Evolutionary conservation across 768 basidiomycete genomes (phyloP).

Genomic region (Lentinula detonsa): DNA sequence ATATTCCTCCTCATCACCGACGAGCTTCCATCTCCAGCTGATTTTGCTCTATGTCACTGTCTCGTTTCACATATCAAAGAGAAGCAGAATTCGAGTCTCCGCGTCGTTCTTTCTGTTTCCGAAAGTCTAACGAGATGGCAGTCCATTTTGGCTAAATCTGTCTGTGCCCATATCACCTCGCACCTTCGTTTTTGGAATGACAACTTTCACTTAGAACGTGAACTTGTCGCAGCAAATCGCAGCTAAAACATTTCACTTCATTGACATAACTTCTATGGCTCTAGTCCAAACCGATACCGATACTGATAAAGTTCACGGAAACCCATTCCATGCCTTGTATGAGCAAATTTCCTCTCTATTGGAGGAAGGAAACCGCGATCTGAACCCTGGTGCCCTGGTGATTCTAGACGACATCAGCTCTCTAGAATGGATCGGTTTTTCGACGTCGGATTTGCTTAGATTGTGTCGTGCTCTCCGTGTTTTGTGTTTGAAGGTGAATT

Average conservation of each 20-base stretch:
- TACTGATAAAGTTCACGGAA: conserved; percentile 9
- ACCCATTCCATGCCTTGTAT: conserved; percentile 26
- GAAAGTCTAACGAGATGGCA: conserved; percentile 57
- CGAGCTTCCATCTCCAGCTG: conserved; percentile 62
- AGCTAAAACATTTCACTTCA: conserved; percentile 21
- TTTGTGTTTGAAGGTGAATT: conserved; percentile 46
- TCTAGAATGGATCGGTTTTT: conserved; percentile 68
- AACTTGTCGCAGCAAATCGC: conserved; percentile 16
- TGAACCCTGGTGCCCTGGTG: conserved; percentile 30
- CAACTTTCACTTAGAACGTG: conserved; percentile 22
- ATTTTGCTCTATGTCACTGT: conserved; percentile 61
- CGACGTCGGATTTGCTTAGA: conserved; percentile 42
- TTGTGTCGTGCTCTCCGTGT: conserved; percentile 56
- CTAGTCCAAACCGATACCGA: conserved; percentile 8
- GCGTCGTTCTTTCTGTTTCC: conserved; percentile 53
- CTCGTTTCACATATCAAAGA: conserved; percentile 50
- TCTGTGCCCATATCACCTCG: conserved; percentile 19
- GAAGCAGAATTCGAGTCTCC: conserved; percentile 17
- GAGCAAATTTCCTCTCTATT: conserved; percentile 28
- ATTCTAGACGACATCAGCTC: conserved; percentile 67
- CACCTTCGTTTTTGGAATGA: neutral
- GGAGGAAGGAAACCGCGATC: neutral
- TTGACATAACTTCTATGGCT: conserved; percentile 19
- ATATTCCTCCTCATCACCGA: conserved; percentile 64
- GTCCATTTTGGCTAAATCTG: conserved; percentile 56